A percentile compares a stretch with the other conserved stretches of the same genome.
These are phyloP conservation scores for Madurella mycetomatis DNA, from an alignment of 2,329 filamentous ascomycete genomes.

Conservation along the genomic window DNA sequence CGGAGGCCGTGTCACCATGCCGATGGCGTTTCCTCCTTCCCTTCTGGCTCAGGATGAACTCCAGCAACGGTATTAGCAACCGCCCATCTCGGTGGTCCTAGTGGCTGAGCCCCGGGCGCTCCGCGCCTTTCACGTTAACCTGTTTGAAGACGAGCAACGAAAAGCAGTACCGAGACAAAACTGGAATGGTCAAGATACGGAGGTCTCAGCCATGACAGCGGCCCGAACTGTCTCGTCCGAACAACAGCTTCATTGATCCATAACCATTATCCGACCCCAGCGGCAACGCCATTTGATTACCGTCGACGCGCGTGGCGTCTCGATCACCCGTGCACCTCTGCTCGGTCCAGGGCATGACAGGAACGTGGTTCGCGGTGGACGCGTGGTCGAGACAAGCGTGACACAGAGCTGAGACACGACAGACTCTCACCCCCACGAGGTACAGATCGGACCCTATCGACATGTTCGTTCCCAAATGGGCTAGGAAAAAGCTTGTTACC, in stretches of 20 bases:
- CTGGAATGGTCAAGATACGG: background rate
- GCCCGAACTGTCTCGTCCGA: conserved; percentile 10
- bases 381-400: conserved; percentile 26
- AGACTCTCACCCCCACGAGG: conserved; percentile 5
- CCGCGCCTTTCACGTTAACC: too few species aligned
- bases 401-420: conserved; percentile 26
- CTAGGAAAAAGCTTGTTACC: conserved; percentile 12
- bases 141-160: too few species aligned
- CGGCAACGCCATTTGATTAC: background rate
- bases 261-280: conserved; percentile 18
- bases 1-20: too few species aligned
- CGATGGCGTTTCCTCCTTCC: too few species aligned
- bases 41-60: too few species aligned
- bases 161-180: too few species aligned
- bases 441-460: conserved; percentile 5
- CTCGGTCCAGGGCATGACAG: conserved; percentile 5
- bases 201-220: conserved; percentile 1
- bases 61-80: too few species aligned
- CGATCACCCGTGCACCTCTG: conserved; percentile 7
- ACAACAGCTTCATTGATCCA: conserved; percentile 5
- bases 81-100: too few species aligned
- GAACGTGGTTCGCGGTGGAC: conserved; percentile 20
- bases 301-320: background rate
- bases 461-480: conserved; percentile 5
- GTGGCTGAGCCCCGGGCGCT: too few species aligned